Conservation (phyloP, 805 yeast species). For the Teunomyces funiuensis region DNA sequence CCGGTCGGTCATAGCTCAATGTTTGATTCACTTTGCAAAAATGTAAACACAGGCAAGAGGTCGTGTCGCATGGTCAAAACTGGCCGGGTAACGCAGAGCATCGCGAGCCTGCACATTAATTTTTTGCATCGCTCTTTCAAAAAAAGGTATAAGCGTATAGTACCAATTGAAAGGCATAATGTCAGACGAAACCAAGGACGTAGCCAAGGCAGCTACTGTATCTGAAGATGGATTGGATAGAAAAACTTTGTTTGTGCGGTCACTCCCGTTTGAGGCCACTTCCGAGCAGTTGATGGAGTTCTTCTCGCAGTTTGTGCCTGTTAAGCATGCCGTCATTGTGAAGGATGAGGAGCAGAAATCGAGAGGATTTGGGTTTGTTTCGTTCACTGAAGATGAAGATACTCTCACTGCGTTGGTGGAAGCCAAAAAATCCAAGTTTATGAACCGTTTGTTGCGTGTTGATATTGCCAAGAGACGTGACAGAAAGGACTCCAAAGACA, state of each 20-base stretch:
- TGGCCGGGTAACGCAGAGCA: constrained; percentile 6
- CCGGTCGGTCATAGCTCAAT: constrained; percentile 8
- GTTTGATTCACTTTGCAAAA: not conserved
- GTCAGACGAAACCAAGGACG: constrained; percentile 5
- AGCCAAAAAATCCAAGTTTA: constrained; percentile 64
- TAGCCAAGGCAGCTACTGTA: constrained; percentile 1
- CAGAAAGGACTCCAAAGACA: constrained; percentile 44
- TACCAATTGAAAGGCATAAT: constrained; percentile 1
- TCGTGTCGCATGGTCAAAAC: constrained; percentile 1
- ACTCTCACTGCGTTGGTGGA: constrained; percentile 70
- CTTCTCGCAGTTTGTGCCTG: constrained; percentile 91
- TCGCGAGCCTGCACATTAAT: constrained; percentile 2
- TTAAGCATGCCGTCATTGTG: constrained; percentile 91
- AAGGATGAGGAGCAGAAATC: constrained; percentile 74
- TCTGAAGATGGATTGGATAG: constrained; percentile 45
- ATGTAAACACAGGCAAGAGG: not conserved
- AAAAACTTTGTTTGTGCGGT: constrained; percentile 79
- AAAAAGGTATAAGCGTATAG: not conserved
- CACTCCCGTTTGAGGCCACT: constrained; percentile 78
- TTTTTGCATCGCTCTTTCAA: not conserved
- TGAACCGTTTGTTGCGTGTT: constrained; percentile 65
- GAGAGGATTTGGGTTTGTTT: constrained; percentile 94
- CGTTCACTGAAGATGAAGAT: constrained; percentile 83
- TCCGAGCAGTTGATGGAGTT: constrained; percentile 78
- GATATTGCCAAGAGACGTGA: constrained; percentile 93